Base-by-base conservation (phyloP, 106 monocot genomes). In the Narthecium ossifragum region DNA sequence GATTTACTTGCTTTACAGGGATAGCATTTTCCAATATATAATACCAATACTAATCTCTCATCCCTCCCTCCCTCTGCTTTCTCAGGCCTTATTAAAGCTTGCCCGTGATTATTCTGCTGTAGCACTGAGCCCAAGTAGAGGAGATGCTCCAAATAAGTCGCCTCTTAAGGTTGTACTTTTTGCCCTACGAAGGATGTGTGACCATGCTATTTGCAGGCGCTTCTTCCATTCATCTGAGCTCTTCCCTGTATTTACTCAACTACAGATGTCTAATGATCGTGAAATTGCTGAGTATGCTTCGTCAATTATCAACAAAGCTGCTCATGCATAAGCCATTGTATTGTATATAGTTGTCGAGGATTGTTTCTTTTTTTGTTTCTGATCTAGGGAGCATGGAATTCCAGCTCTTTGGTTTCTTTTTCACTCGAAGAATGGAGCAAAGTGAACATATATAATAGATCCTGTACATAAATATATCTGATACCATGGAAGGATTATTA, bases 101-200 rank as follows among this genome's bases (percentile, higher is more conserved):
- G 81, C 73, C 4, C 66, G 74, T 57, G 91, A 77, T 53, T 91
- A 82, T 46, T 85, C 84, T 1, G 68, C 60, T 28, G 40, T 58
- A 25, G 87, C 73, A 1, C 32, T 79, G 55, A 87, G 84, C 67
- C 90, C 90, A 8, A 84, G 72, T 38, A 86, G 86, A 76, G 78
- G 72, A 60, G 78, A 84, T 36, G 57, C 70, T 17, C 31, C 66
- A 30, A 90, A 72, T 18, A 91, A 98, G 12, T 91, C 91, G 0
- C 91, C 87, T 13, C 71, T 98, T 1, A 84, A 73, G 32, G 79
- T 85, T 5, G 78, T 79, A 6, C 79, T 98, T 30, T 87, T 98
- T 59, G 76, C 90, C n/a, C 64, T 98, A 60, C 66, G 81, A 20
- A 98, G 88, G 59, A 98, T 98, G 91, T 98, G 86, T 27, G 84